Evolutionary conservation across 1,139 yeast species (phyloP).

Genomic region (Taphrina sp.): DNA sequence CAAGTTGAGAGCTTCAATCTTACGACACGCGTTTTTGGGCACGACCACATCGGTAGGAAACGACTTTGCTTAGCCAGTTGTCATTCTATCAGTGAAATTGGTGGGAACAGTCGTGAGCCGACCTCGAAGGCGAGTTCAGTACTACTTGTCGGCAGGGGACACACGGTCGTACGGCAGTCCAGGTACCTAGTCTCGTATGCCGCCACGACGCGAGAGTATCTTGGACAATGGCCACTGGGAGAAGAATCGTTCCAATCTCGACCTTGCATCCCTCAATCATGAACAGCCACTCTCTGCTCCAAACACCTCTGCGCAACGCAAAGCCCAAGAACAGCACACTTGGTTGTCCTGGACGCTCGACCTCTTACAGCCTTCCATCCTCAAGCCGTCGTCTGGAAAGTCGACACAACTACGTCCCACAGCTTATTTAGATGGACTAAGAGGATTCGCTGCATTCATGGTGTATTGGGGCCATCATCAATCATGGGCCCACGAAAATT

Average conservation of each 20-base stretch:
- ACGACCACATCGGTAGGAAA: too few species aligned
- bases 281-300: conserved; percentile 7
- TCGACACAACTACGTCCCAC: conserved; percentile 3
- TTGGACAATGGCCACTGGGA: conserved; percentile 14
- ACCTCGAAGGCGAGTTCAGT: too few species aligned
- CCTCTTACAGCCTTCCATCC: conserved; percentile 8
- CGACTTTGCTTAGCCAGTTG: too few species aligned
- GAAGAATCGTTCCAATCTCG: conserved; percentile 11
- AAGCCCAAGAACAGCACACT: neutral
- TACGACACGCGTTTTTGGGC: too few species aligned
- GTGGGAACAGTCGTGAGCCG: too few species aligned
- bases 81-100: too few species aligned
- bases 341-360: neutral
- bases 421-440: conserved; percentile 26
- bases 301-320: neutral
- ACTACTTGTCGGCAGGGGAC: too few species aligned
- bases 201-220: conserved; percentile 6
- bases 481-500: conserved; percentile 25
- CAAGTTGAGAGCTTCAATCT: too few species aligned
- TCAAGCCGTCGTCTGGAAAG: neutral
- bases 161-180: too few species aligned
- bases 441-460: conserved; percentile 28
- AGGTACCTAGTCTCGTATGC: neutral
- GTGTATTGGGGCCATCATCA: conserved; percentile 28
- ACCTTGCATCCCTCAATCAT: neutral